Base-by-base conservation (phyloP, 495 filamentous ascomycete genomes). In the Jackrogersella multiformis region DNA sequence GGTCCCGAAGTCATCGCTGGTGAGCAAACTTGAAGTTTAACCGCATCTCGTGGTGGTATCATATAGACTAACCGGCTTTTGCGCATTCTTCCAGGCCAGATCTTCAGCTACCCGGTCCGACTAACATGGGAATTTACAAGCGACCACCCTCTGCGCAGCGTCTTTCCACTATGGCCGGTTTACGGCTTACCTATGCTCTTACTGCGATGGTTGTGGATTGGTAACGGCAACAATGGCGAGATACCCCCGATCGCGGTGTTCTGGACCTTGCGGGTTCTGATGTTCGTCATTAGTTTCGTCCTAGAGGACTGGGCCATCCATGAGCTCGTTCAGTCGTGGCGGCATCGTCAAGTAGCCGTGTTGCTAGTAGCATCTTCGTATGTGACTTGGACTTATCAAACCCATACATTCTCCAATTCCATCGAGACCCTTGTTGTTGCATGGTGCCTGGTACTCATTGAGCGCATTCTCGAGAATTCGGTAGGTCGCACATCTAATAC, bases 321-420 rank as follows among this genome's bases (percentile, higher is more conserved):
- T 81, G 96, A 99, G 71, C 83, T 97, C 46, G 86, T 96, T 26
- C 88, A 87, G 61, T 89, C 88, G 23, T 86, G 87, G 63, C 85
- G 88, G 54, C 87, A 93, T 69, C 86, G 92, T 57, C 86, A 84
- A 66, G 80, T 86, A 35, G 91, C 92, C 16, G 80, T 95, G 36
- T 81, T 93, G 28, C 79, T 98, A 48, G 88, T 97, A 51, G 94
- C 94, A 41, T 98, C 95, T 13, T 96, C 91, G 20, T 99, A 98
- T 78, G 94, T 97, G 68, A 98, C 95, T 46, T 98, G 95, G 96
- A 97, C 96, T 39, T 97, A 91, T 80, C 95, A 99, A 80, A 96
- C 92, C 39, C 95, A 99, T 81, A 98, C 96, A 32, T 98, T 99
- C 79, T 98, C 95, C 74, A 99, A 99, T 77, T 93, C 93, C 52